These are phyloP conservation scores for Colletotrichum somersetense DNA, from an alignment of 2,329 filamentous ascomycete species.

Conservation along the genomic window DNA sequence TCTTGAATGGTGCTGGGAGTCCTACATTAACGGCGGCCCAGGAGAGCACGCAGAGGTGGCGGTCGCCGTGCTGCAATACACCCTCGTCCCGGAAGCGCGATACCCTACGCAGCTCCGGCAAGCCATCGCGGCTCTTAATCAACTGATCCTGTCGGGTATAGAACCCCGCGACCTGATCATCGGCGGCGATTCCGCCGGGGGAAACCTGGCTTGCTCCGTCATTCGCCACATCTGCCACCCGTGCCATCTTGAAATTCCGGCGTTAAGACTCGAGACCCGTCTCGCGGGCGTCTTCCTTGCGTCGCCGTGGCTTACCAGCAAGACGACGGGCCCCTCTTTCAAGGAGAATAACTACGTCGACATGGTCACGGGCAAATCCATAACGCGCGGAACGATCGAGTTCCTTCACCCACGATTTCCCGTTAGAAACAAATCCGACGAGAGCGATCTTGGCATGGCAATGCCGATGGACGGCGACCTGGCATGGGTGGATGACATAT, in stretches of 20 bases:
- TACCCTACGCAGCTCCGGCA: conserved; percentile 39
- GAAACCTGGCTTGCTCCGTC: conserved; percentile 51
- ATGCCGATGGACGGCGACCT: conserved; percentile 48
- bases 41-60: conserved; percentile 36
- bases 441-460: conserved; percentile 46
- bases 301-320: conserved; percentile 50
- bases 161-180: conserved; percentile 49
- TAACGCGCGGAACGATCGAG: background rate
- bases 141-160: conserved; percentile 49
- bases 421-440: conserved; percentile 33
- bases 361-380: conserved; percentile 48
- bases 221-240: conserved; percentile 52
- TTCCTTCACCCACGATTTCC: conserved; percentile 33
- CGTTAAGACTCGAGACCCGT: conserved; percentile 45
- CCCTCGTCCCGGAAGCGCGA: conserved; percentile 35
- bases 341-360: conserved; percentile 48
- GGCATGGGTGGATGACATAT: conserved; percentile 48
- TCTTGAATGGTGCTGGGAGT: conserved; percentile 47
- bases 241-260: conserved; percentile 43
- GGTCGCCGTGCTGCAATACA: conserved; percentile 40
- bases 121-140: conserved; percentile 47
- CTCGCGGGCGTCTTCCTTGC: conserved; percentile 51
- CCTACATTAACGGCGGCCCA: conserved; percentile 43
- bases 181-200: conserved; percentile 54
- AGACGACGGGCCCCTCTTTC: conserved; percentile 45